These are phyloP conservation scores for Gaertneriomyces semiglobifer DNA, from an alignment of 192 early-diverging fungal species.

Conservation along the genomic window DNA sequence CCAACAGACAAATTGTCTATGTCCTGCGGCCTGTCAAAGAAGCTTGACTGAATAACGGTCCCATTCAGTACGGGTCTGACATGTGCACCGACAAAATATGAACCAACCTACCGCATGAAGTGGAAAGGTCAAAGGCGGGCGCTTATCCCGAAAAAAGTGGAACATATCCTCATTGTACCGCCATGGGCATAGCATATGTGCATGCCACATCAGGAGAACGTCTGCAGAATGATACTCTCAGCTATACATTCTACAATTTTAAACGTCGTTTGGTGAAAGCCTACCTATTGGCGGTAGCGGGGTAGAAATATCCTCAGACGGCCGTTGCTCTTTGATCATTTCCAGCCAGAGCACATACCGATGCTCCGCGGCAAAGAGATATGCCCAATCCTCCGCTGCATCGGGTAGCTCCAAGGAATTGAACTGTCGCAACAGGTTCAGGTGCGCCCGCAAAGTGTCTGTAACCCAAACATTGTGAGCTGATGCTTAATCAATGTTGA, in stretches of 20 bases:
- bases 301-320: constrained; percentile 22
- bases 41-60: constrained; percentile 33
- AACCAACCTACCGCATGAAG: constrained; percentile 29
- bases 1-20: constrained; percentile 34
- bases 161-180: constrained; percentile 60
- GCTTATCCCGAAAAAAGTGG: constrained; percentile 39
- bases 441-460: constrained; percentile 10
- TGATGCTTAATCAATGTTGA: too few relatives aligned
- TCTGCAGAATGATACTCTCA: constrained; percentile 32
- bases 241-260: constrained; percentile 10
- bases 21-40: constrained; percentile 38
- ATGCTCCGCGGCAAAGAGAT: constrained; percentile 52
- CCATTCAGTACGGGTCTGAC: background rate
- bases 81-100: background rate
- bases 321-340: constrained; percentile 34
- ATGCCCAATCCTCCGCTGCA: constrained; percentile 44
- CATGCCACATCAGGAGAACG: constrained; percentile 62
- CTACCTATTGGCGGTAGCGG: constrained; percentile 44
- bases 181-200: constrained; percentile 55
- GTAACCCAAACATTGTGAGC: too few relatives aligned
- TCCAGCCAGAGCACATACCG: constrained; percentile 53
- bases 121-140: constrained; percentile 47
- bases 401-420: constrained; percentile 20
- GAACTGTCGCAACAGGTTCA: constrained; percentile 39
- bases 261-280: background rate